These are phyloP conservation scores for Alternaria brassicicola DNA, from an alignment of 2,329 filamentous ascomycete species.

Conservation along the genomic window DNA sequence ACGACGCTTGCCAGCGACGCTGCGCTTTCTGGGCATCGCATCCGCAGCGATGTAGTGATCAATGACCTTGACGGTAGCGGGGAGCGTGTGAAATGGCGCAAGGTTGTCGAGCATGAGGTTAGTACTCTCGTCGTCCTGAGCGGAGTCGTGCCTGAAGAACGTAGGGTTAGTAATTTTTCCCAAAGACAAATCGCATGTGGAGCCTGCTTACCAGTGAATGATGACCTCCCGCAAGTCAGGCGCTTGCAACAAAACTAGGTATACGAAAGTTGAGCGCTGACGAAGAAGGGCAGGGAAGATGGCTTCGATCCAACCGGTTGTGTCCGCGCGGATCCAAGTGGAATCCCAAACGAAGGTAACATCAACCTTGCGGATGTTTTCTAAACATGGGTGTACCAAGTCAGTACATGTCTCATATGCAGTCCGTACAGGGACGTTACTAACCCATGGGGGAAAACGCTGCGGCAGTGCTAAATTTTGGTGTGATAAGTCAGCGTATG, in stretches of 20 bases:
- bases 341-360: constrained; percentile 45
- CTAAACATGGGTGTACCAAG: neutral
- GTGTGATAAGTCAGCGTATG: neutral
- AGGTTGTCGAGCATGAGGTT: constrained; percentile 33
- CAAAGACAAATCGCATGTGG: neutral
- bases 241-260: constrained; percentile 31
- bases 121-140: constrained; percentile 28
- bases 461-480: constrained; percentile 21
- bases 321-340: constrained; percentile 36
- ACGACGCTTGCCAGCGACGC: constrained; percentile 36
- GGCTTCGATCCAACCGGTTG: constrained; percentile 19
- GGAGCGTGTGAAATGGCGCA: constrained; percentile 28
- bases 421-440: neutral
- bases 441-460: constrained; percentile 40
- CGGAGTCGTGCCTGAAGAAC: constrained; percentile 34
- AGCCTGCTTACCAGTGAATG: constrained; percentile 32
- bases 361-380: constrained; percentile 42
- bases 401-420: neutral
- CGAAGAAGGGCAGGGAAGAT: constrained; percentile 38
- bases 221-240: constrained; percentile 33
- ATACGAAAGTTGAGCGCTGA: constrained; percentile 33
- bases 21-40: constrained; percentile 30
- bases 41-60: constrained; percentile 37
- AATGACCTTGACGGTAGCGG: constrained; percentile 28
- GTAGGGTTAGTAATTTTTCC: neutral